Evolutionary conservation across 352 stramenopile species (phyloP), one percentile per base, ranked within the genome.

Genomic region (Phytophthora citricola): DNA sequence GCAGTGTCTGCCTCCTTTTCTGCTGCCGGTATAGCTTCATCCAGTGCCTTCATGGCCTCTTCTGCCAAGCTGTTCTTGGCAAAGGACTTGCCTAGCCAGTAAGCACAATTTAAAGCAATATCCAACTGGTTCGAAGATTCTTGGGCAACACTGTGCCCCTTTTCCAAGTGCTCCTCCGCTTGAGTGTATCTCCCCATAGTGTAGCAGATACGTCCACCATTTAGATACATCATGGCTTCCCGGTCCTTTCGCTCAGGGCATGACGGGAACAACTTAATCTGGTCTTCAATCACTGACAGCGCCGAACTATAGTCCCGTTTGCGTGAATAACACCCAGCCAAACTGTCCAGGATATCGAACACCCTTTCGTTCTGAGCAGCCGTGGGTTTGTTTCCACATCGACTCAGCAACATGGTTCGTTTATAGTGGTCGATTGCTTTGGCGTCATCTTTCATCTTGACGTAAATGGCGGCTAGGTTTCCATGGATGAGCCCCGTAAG

Each of bases 391-490:
- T 38, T 45, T 5, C 58, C 44, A 50, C 66, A 83, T 31, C 66
- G 63, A 45, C 66, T 69, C 22, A 83, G 63, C 34, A 81, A 26
- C 34, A 91, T 79, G 2, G 84, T 81, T n/a, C 63, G 68, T 27
- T 77, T 79, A 46, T 87, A 92, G 59, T 90, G 81, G 43, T 85
- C 74, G 40, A 90, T 83, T 5, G 84, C 84, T 32, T 83, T 79
- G 22, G 73, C 62, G 45, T 90, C 75, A 62, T 87, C 73, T 20
- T 85, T 78, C 32, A 76, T 63, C 31, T 86, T 84, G 12, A 74
- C 62, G 46, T 88, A 87, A 10, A 80, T 83, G 1, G 81, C 74
- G 5, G 83, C 83, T 12, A 92, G 53, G 55, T 92, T 90, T 27
- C 79, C 76, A 60, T 92, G 83, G 26, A 92, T 83, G 22, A 90